Base-by-base conservation (phyloP, 2,329 filamentous ascomycete genomes). In the Pyricularia sp. region DNA sequence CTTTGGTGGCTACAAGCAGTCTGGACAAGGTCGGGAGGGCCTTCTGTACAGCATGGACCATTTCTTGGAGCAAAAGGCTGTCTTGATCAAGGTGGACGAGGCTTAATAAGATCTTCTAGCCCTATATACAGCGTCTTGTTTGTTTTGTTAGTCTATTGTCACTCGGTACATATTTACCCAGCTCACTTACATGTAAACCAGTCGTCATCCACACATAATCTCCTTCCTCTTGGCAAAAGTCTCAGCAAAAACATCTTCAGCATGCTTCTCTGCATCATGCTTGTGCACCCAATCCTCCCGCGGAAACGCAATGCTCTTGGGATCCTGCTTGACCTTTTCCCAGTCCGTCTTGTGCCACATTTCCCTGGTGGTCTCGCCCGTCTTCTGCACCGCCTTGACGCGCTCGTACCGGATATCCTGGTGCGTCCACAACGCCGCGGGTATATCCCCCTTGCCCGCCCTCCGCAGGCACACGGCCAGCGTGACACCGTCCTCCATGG, bases 301-400 rank as follows among this genome's bases (percentile, higher is more conserved):
- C 7, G 81, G 82, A 65, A 85, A 77, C 59, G 81, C 79, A 66
- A 85, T 82, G 55, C 78, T 80, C 69, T 80, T 76, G 0, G 83
- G 82, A 65, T 84, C 79, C 70, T 82, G 75, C 69, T 80, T 81
- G 36, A 84, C 82, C 70, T 81, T 81, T 26, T 74, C 77, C 82
- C 82, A 86, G 72, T 84, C 82, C 4, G 83, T 83, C 74, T 83
- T 85, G 72, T 86, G 84, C 84, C 84, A 86, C 77, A 79, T 80
- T 70, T 85, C 82, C 31, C 83, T 78, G 0, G 83, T 83, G 6
- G 77, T 79, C 72, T 84, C 82, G 4, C 83, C 83, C 0, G 81
- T 85, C 75, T 84, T 84, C 75, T 85, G 83, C 9, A 82, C 80
- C 1, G 75, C 74, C 17, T 77, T 76, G 25, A 85, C 83, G 14